These are phyloP conservation scores for Fusarium pininemorale DNA, from an alignment of 2,329 filamentous ascomycete genomes.

Conservation along the genomic window DNA sequence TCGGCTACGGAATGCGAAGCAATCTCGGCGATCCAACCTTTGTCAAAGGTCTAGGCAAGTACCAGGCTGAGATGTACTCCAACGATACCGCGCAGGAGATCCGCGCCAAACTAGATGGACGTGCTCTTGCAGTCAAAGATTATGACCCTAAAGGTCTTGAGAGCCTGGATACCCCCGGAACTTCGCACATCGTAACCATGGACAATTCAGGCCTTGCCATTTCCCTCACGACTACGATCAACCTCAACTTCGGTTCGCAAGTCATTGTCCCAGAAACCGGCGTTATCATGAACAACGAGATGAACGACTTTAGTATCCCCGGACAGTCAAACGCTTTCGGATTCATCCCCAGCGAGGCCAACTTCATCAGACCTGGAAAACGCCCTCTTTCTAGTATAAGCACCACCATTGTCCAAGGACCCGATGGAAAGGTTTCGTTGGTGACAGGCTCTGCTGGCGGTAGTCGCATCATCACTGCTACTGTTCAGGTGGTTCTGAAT, in stretches of 20 bases:
- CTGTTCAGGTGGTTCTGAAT: constrained; percentile 79
- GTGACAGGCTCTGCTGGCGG: constrained; percentile 83
- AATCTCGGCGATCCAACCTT: constrained; percentile 81
- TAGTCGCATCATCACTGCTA: constrained; percentile 83
- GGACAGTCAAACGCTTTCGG: constrained; percentile 77
- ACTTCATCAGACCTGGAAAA: constrained; percentile 81
- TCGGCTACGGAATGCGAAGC: constrained; percentile 79
- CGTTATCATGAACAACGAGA: constrained; percentile 73
- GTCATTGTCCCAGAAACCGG: constrained; percentile 84
- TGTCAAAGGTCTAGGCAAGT: constrained; percentile 66
- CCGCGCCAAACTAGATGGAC: constrained; percentile 56
- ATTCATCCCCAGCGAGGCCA: constrained; percentile 76
- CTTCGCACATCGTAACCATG: constrained; percentile 72
- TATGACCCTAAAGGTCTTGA: constrained; percentile 59
- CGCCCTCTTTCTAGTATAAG: constrained; percentile 81
- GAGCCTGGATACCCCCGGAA: constrained; percentile 70
- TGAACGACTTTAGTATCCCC: constrained; percentile 82
- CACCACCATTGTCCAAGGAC: constrained; percentile 77
- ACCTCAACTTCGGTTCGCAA: constrained; percentile 79
- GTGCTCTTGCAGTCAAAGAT: constrained; percentile 51
- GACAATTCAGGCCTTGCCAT: constrained; percentile 78
- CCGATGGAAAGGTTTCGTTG: constrained; percentile 75
- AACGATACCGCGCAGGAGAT: constrained; percentile 63
- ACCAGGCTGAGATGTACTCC: constrained; percentile 73
- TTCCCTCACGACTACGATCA: constrained; percentile 82